Conservation (phyloP, 345 rosid species). For the Citrus reticulata region DNA sequence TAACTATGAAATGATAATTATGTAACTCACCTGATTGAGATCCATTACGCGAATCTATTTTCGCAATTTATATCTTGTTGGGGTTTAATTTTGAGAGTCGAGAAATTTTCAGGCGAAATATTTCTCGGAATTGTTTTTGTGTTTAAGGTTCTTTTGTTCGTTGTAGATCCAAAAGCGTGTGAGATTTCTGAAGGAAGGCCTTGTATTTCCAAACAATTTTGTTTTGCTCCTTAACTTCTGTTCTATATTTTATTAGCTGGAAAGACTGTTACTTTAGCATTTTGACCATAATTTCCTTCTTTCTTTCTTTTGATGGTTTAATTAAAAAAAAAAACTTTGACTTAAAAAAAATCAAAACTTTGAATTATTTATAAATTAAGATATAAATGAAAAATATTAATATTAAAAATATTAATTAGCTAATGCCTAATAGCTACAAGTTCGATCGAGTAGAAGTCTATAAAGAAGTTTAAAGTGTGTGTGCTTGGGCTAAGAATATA, state of each 20-base stretch:
- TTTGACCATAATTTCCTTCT: background rate
- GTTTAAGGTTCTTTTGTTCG: background rate
- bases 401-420: no score
- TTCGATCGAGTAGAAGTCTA: no score
- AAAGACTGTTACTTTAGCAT: background rate
- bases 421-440: no score
- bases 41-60: constrained; percentile 25
- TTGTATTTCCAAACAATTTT: background rate
- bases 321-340: no score
- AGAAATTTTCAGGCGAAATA: background rate
- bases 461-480: no score
- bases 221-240: background rate
- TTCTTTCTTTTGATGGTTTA: no score
- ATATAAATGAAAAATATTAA: no score
- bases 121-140: background rate
- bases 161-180: background rate
- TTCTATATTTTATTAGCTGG: background rate
- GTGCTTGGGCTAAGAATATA: no score
- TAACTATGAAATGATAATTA: background rate
- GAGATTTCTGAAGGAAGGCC: background rate
- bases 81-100: background rate
- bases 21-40: constrained; percentile 37
- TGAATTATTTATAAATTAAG: no score
- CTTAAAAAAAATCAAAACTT: no score
- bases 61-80: background rate